These are phyloP conservation scores for Mortierella sp. DNA, from an alignment of 371 early-diverging fungal species.

Conservation along the genomic window DNA sequence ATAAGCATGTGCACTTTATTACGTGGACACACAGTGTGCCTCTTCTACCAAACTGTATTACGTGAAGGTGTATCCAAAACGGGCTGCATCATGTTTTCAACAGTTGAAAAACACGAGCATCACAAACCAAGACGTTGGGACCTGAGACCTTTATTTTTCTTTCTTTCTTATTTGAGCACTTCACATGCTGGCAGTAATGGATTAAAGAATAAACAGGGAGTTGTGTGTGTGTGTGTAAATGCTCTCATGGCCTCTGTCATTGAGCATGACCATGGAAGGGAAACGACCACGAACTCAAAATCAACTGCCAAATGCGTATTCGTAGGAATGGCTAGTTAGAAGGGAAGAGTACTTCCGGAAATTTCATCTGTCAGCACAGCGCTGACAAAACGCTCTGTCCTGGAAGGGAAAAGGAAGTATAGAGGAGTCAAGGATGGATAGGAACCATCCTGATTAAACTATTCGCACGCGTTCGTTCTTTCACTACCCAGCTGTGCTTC, in stretches of 20 bases:
- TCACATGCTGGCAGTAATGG: conserved; percentile 4
- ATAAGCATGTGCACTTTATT: not conserved
- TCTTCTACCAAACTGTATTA: not conserved
- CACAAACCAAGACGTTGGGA: not conserved
- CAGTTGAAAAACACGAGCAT: not conserved
- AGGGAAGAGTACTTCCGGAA: not conserved
- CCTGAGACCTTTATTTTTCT: not conserved
- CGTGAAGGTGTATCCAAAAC: not conserved
- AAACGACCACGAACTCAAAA: not conserved
- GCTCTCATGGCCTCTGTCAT: conserved; percentile 2
- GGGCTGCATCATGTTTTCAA: not conserved
- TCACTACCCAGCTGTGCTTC: not conserved
- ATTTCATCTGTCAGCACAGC: conserved; percentile 5
- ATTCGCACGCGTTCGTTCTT: not conserved
- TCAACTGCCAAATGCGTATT: not conserved
- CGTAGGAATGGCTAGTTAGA: not conserved
- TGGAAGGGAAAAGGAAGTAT: too few relatives aligned
- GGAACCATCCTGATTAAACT: not conserved
- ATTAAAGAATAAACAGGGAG: not conserved
- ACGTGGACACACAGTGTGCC: not conserved
- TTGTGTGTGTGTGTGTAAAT: not conserved
- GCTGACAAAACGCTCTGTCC: not conserved
- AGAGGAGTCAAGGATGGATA: not conserved
- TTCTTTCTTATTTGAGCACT: not conserved
- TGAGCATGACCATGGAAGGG: not conserved